Percentiles rank a stretch among this genome's conserved stretches.
phyloP scores from a whole-genome alignment of 768 basidiomycete species.

The Suillus luteus region DNA sequence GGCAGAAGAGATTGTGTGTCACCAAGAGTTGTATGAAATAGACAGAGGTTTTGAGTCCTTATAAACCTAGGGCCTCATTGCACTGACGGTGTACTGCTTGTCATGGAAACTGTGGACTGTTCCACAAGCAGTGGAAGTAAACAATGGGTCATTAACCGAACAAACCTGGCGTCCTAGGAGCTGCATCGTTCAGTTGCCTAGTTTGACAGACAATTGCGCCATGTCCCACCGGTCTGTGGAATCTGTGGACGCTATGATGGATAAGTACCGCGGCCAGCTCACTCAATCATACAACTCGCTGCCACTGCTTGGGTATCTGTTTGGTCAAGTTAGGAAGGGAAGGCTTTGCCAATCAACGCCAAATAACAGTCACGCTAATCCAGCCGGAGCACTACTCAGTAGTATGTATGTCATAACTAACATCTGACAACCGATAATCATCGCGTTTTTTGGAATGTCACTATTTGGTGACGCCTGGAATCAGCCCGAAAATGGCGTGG shows the following conservation, averaged over 20 bases:
- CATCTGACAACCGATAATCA: not conserved
- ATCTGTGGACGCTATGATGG: not conserved
- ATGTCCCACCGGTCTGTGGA: not conserved
- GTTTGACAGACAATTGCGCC: not conserved
- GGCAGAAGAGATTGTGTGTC: not conserved
- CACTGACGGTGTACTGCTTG: not conserved
- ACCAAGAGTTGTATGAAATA: not conserved
- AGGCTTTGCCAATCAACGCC: conserved; percentile 2
- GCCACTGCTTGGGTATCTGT: not conserved
- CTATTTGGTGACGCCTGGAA: not conserved
- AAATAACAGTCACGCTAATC: not conserved
- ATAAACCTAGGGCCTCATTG: not conserved
- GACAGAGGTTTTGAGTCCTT: not conserved
- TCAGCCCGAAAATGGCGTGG: conserved; percentile 2
- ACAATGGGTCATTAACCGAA: conserved; percentile 8
- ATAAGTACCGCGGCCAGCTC: not conserved
- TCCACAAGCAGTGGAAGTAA: not conserved
- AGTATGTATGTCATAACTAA: not conserved
- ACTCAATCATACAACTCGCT: not conserved
- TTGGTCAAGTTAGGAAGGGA: conserved; percentile 1
- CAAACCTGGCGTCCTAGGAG: not conserved
- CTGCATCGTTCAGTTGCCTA: not conserved
- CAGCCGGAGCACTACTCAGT: not conserved
- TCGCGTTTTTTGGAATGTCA: conserved; percentile 2
- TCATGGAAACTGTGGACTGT: not conserved